Percentiles rank a stretch among this genome's conserved stretches.
These are phyloP conservation scores for Cercospora sp. DNA, from an alignment of 2,329 filamentous ascomycete species.

Conservation along the genomic window DNA sequence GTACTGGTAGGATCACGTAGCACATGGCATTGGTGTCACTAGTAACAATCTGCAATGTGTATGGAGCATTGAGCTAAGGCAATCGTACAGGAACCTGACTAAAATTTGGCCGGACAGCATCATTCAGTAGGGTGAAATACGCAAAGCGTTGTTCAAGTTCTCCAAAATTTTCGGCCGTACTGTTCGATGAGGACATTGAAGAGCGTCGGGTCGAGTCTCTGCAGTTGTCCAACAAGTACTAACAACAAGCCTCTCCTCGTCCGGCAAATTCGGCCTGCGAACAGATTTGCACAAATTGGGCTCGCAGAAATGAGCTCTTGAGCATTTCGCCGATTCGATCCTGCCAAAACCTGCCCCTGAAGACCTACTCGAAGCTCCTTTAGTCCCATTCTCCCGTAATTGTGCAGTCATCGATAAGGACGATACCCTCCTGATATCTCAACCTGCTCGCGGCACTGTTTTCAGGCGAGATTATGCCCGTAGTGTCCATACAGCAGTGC, in stretches of 20 bases:
- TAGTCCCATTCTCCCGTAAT: no score
- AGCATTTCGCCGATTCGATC: background rate
- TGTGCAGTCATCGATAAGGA: no score
- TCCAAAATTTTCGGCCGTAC: background rate
- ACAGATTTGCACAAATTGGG: background rate
- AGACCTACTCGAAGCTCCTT: background rate
- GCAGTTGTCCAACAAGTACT: background rate
- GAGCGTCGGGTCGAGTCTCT: background rate
- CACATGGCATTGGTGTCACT: background rate
- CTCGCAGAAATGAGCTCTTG: background rate
- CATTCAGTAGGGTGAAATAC: background rate
- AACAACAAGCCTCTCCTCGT: background rate
- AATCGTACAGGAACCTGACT: background rate
- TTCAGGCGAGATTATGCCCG: background rate
- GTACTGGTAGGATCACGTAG: background rate
- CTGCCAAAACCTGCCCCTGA: background rate
- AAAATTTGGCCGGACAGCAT: background rate
- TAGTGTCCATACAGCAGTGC: background rate
- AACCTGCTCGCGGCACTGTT: background rate
- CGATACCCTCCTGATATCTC: background rate
- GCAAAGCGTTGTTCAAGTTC: background rate
- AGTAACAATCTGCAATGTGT: background rate
- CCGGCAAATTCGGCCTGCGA: background rate
- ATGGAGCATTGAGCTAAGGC: background rate
- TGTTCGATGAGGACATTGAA: background rate